Percentiles rank a stretch among this genome's conserved stretches.
Evolutionary conservation across 2,329 filamentous ascomycete species (phyloP).

Genomic region (Scedosporium apiospermum): DNA sequence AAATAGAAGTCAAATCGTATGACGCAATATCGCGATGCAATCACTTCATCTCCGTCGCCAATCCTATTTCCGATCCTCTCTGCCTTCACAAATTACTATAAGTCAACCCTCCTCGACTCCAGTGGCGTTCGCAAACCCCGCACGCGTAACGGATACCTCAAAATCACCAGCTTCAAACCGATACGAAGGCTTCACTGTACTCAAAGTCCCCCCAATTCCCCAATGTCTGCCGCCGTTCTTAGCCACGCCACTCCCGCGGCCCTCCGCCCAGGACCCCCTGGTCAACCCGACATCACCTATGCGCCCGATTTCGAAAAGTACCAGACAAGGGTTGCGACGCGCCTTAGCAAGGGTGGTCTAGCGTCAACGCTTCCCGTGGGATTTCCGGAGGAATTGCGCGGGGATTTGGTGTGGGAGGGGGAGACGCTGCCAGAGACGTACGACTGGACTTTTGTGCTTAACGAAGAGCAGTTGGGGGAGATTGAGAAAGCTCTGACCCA

Average conservation of each 20-base stretch:
- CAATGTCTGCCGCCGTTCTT: background rate
- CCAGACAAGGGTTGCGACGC: constrained; percentile 7
- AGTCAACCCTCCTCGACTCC: background rate
- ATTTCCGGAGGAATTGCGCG: constrained; percentile 5
- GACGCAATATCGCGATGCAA: background rate
- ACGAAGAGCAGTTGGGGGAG: constrained; percentile 6
- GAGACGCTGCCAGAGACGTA: constrained; percentile 3
- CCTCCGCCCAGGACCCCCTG: constrained; percentile 7
- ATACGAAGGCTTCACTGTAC: too few species aligned
- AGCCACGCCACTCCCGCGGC: constrained; percentile 10
- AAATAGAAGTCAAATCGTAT: background rate
- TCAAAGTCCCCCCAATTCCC: background rate
- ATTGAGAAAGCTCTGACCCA: constrained; percentile 8
- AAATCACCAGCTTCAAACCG: background rate
- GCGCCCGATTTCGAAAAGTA: constrained; percentile 9
- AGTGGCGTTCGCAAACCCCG: background rate
- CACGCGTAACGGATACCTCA: background rate
- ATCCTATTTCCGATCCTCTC: background rate
- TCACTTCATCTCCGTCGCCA: background rate
- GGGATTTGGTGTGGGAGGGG: constrained; percentile 8
- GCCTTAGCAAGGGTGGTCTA: background rate
- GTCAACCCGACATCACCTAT: constrained; percentile 10
- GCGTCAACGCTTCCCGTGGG: constrained; percentile 6
- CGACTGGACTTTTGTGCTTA: constrained; percentile 6
- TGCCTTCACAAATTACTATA: background rate